Base-by-base conservation (phyloP, 257 asterid genomes). In the Solanum chilense region DNA sequence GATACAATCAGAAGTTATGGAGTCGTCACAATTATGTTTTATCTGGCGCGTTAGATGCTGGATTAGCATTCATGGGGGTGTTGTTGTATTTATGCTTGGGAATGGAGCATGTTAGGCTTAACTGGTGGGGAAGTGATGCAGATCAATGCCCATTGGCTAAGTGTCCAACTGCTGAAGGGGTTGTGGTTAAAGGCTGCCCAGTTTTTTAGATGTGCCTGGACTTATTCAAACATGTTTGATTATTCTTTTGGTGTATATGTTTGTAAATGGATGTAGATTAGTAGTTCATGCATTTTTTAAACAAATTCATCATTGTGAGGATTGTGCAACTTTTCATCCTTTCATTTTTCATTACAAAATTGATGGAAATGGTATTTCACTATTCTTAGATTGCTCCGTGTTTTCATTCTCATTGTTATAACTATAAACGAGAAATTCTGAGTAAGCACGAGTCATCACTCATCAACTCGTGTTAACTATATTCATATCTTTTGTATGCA, bases 51-150 rank as follows among this genome's bases (percentile, higher is more conserved):
- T 89, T 96, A 12, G 93, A 92, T 33, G 95, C 98, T 9, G 99
- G 98, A 23, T 83, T 94, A 5, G 99, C 99, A 0, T 96, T 95
- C 90, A 86, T 95, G 96, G 98, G 91, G 1, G 93, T 96, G 56
- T 25, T 95, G 83, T 84, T 94, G 13, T 96, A 86, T 87, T 88
- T 95, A 35, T 71, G 94, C 4, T 89, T 96, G 86, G 95, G 90
- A 68, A 74, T 88, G 25, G 23, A 89, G 5, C 90, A 86, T 9
- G 35, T 94, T 5, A 33, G 85, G 6, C 89, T 95, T 1, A 88
- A 92, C 5, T 96, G 98, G 98, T 96, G 98, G 39, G 86, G 93
- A 76, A 88, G 85, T 2, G 14, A 68, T 5, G 93, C 91, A 12
- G 99, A 95, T 86, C 96, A 93, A 27, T 96, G 99, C 33, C 96